Percentiles rank a stretch among this genome's conserved stretches.
Conservation (phyloP, 164 flowering plant genomes). For the Santalum album region DNA sequence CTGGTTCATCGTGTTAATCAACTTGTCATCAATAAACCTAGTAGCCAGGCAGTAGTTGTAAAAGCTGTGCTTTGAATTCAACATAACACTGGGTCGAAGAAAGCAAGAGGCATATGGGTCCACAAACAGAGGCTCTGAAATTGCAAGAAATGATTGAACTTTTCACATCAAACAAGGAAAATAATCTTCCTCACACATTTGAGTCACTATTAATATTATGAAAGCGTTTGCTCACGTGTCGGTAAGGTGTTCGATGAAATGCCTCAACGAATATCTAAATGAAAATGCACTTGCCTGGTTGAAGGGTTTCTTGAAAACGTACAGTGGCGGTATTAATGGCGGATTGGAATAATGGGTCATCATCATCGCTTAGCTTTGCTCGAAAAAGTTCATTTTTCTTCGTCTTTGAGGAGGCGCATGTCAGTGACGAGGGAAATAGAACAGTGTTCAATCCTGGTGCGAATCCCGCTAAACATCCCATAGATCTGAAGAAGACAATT, state of each 20-base stretch:
- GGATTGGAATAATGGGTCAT: conserved; percentile 40
- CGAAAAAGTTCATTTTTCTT: conserved; percentile 13
- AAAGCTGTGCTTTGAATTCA: conserved; percentile 15
- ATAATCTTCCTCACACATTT: too few species aligned
- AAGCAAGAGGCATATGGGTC: conserved; percentile 80
- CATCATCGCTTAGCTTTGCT: conserved; percentile 27
- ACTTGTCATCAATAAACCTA: conserved; percentile 73
- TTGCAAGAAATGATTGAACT: conserved; percentile 1
- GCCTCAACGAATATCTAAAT: conserved; percentile 1
- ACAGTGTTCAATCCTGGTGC: not conserved
- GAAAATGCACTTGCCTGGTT: conserved; percentile 28
- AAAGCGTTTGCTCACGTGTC: not conserved
- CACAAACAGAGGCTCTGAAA: conserved; percentile 70
- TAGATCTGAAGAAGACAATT: too few species aligned
- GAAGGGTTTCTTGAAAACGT: conserved; percentile 59
- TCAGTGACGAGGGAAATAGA: conserved; percentile 7
- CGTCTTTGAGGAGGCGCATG: conserved; percentile 2
- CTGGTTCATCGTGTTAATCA: conserved; percentile 33
- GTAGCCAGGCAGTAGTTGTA: conserved; percentile 71
- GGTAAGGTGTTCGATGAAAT: conserved; percentile 17
- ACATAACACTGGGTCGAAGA: conserved; percentile 19
- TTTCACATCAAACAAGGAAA: not conserved
- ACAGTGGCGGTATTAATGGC: conserved; percentile 55
- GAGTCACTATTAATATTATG: too few species aligned
- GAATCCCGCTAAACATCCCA: conserved; percentile 5